Percentiles rank a stretch among this genome's conserved stretches.
Conservation (phyloP, 2,329 filamentous ascomycete species). For the Fusarium nematophilum region DNA sequence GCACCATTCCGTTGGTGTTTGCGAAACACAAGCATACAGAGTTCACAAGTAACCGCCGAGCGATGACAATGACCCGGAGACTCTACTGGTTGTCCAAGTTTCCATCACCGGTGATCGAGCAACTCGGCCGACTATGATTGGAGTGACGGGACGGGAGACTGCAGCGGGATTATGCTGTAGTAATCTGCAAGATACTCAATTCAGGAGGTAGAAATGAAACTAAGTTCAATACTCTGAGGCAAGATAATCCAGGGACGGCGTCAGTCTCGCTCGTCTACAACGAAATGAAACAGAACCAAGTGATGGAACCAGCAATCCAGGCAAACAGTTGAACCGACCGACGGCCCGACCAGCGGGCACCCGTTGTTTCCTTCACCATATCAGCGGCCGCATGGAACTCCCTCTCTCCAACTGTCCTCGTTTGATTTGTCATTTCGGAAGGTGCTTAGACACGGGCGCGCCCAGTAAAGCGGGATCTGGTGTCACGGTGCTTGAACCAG, state of each 20-base stretch:
- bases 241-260: constrained; percentile 20
- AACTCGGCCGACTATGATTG: background rate
- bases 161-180: constrained; percentile 20
- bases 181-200: constrained; percentile 16
- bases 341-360: constrained; percentile 30
- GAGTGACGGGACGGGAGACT: constrained; percentile 18
- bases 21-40: background rate
- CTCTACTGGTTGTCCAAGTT: constrained; percentile 13
- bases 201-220: constrained; percentile 14
- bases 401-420: background rate
- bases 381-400: constrained; percentile 1
- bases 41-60: constrained; percentile 1
- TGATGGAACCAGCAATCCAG: constrained; percentile 16
- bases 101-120: background rate
- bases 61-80: background rate
- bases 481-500: constrained; percentile 68
- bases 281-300: constrained; percentile 3
- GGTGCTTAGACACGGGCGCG: constrained; percentile 62
- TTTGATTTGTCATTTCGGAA: background rate
- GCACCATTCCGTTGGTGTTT: background rate
- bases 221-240: constrained; percentile 15
- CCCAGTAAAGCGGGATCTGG: constrained; percentile 67
- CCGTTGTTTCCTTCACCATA: background rate
- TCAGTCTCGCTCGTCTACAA: constrained; percentile 8
- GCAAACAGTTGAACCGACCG: constrained; percentile 5